Base-by-base conservation (phyloP, 1,284 basidiomycete genomes). In the Amylostereum areolatum region DNA sequence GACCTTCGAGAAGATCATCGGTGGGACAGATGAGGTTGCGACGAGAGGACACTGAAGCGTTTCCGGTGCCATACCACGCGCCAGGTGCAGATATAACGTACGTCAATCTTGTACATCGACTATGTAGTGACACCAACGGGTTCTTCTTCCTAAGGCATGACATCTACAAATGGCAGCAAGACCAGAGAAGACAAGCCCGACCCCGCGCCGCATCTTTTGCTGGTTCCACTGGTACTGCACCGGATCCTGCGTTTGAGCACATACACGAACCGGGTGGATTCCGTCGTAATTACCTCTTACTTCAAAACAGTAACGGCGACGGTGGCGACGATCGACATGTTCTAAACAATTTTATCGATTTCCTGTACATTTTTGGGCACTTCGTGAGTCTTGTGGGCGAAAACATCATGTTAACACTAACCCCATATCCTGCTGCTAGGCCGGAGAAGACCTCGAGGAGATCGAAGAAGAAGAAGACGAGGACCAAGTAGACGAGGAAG, bases 261-360 rank as follows among this genome's bases (percentile, higher is more conserved):
- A 92, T 97, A 52, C 91, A 91, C 56, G 90, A 95, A 62, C 94
- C 94, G 0, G 93, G 93, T 54, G 94, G 94, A 1, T 96, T 97
- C 70, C 77, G 93, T 53, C 75, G 93, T 46, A 92, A 95, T 62
- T 96, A 92, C 62, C 72, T 97, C 5, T 66, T 85, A 39, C 66
- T 87, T 48, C 81, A 79, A 33, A 84, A 88, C 1, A 78, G 77
- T 48, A 29, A 27, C n/a, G 83, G 85, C 47, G 79, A 85, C 52
- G 83, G 83, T 5, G 63, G 68, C 25, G 79, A 81, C 43, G 78
- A 83, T 48, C 87, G 81, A 6, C 73, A 73, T 10, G 78, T 91
- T 61, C 70, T 89, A 10, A 82, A 85, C 59, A 93, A 89, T 61
- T 95, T 97, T 56, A 87, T 97, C 56, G 94, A 97, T 61, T 97